Evolutionary conservation across 495 filamentous ascomycete genomes (phyloP).

Genomic region (Hypoxylon intermedium): DNA sequence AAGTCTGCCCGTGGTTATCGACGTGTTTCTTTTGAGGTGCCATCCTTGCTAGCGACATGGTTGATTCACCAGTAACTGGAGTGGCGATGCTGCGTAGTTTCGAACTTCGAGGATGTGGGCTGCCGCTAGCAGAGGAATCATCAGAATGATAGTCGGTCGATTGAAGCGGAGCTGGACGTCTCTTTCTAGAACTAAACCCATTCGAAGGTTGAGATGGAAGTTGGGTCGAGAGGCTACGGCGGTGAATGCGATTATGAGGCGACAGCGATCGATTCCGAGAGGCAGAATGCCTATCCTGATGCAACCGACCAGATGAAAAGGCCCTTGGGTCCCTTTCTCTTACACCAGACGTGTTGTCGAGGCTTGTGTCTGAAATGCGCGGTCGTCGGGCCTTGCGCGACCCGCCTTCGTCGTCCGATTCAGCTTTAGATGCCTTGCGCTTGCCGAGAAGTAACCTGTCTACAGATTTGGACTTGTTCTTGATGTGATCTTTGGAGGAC

Average conservation of each 20-base stretch:
- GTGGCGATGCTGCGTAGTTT: constrained; percentile 70
- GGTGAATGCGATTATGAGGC: constrained; percentile 63
- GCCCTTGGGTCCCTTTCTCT: constrained; percentile 42
- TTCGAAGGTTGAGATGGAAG: constrained; percentile 57
- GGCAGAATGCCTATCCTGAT: constrained; percentile 46
- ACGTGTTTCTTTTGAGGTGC: constrained; percentile 77
- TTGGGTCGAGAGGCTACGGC: constrained; percentile 71
- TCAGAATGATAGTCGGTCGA: constrained; percentile 72
- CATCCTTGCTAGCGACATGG: constrained; percentile 71
- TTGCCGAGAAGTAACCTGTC: constrained; percentile 52
- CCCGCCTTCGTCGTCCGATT: constrained; percentile 59
- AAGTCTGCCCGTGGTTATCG: constrained; percentile 84
- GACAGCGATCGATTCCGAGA: constrained; percentile 68
- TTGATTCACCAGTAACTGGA: constrained; percentile 60
- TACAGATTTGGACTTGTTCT: constrained; percentile 48
- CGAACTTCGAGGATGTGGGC: constrained; percentile 70
- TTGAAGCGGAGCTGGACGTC: constrained; percentile 64
- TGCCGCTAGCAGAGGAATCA: constrained; percentile 75
- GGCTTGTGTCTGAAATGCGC: constrained; percentile 52
- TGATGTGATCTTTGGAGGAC: constrained; percentile 45
- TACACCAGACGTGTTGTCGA: constrained; percentile 46
- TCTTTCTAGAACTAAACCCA: constrained; percentile 63
- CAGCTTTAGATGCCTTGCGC: constrained; percentile 53
- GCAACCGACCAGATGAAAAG: constrained; percentile 40
- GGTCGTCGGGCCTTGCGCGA: constrained; percentile 56